These are phyloP conservation scores for Pyricularia grisea DNA, from an alignment of 2,329 filamentous ascomycete species.

Conservation along the genomic window DNA sequence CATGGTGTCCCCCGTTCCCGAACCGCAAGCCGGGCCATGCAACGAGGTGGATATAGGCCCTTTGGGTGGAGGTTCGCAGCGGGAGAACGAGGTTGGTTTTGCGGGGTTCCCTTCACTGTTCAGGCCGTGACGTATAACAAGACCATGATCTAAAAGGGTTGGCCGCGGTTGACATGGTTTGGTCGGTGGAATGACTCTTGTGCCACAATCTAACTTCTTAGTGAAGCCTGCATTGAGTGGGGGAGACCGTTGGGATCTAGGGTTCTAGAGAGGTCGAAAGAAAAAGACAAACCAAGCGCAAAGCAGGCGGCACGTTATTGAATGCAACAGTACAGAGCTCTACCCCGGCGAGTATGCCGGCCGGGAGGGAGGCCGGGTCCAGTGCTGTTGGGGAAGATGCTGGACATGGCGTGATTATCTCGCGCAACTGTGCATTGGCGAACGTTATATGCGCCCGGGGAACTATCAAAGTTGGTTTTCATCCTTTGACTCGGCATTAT, in stretches of 20 bases:
- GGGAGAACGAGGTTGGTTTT: neutral
- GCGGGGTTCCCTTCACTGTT: neutral
- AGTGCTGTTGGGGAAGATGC: neutral
- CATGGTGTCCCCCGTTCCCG: too few species aligned
- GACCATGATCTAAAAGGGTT: neutral
- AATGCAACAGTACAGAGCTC: neutral
- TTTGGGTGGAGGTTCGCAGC: neutral
- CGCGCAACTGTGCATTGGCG: neutral
- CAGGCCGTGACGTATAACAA: neutral
- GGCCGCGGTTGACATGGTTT: too few species aligned
- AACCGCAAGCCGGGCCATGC: neutral
- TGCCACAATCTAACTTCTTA: too few species aligned
- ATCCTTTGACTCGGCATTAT: neutral
- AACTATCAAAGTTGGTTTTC: neutral
- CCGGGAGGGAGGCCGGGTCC: neutral
- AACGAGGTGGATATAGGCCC: neutral
- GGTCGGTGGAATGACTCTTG: too few species aligned
- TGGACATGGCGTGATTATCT: neutral
- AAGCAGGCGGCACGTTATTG: too few species aligned
- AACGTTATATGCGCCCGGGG: neutral
- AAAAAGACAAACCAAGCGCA: too few species aligned
- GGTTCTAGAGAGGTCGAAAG: too few species aligned
- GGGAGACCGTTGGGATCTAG: too few species aligned
- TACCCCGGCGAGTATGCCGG: neutral
- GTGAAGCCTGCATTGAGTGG: too few species aligned